Evolutionary conservation across 495 filamentous ascomycete genomes (phyloP), one percentile per base, ranked within the genome.

Genomic region (Umbilicaria muhlenbergii): DNA sequence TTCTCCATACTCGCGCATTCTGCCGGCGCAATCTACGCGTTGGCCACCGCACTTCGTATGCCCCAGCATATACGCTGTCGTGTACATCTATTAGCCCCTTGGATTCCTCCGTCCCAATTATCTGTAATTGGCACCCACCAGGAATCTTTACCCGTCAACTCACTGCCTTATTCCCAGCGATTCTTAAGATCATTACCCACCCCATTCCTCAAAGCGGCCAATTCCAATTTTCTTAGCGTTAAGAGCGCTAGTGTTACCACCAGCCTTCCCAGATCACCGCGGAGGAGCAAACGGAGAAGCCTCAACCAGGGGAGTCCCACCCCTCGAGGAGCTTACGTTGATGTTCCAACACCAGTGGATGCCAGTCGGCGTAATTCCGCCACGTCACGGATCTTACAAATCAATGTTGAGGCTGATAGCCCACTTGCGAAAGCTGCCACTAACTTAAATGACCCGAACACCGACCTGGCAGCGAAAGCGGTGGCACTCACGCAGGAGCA

Each of bases 1-100:
- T 96, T 99, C 60, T 95, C 88, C 13, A 86, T 99, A 31, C 71
- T 99, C 5, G 91, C 92, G n/a, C 91, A 99, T 58, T 94, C 87
- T 10, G 91, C 91, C 10, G 91, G 91, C 17, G 92, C 91, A 15
- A 94, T 99, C 45, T 99, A 99, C 54, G 92, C 91, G 19, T 76
- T 99, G 19, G 92, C 91, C 15, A 96, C 92, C 0, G 91, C 92
- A 5, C 70, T 99, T 19, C 81, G 91, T 36, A 91, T 99, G 69
- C 89, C 92, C 13, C 86, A 94, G 51, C 84, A 94, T 58, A 91
- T 99, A 48, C 80, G 89, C 13, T 89, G 92, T 19, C 82, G 85
- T 31, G 89, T 99, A 18, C 91, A 99, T 61, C 77, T 99, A 8
- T 70, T 99, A 11, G 89, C 91, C 2, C 91, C 91, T 0, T 99